These are phyloP conservation scores for Sugiyamaella pinicola DNA, from an alignment of 1,139 yeast species.

Conservation along the genomic window DNA sequence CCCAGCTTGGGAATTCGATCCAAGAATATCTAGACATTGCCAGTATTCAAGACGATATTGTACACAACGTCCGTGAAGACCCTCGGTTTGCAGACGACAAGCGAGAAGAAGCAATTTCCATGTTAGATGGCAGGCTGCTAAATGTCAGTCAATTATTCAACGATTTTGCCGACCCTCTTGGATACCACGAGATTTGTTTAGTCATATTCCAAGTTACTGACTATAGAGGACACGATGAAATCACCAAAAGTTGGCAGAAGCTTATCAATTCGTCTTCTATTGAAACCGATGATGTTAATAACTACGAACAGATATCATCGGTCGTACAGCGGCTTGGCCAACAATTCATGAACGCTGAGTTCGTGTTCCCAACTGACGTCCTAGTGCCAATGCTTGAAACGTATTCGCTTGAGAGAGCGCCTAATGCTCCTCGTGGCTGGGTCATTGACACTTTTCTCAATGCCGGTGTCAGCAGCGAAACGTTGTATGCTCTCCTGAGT, in stretches of 20 bases:
- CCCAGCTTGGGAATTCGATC: constrained; percentile 62
- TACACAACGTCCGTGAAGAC: constrained; percentile 62
- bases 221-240: constrained; percentile 45
- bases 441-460: constrained; percentile 69
- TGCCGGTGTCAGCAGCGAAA: constrained; percentile 74
- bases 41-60: constrained; percentile 79
- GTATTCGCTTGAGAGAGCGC: constrained; percentile 44
- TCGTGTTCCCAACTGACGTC: constrained; percentile 78
- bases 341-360: constrained; percentile 58
- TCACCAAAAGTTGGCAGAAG: constrained; percentile 44
- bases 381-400: constrained; percentile 58
- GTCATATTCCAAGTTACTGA: constrained; percentile 81
- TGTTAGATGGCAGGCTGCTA: constrained; percentile 65
- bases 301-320: constrained; percentile 43
- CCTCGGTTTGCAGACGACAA: constrained; percentile 53
- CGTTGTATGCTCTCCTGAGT: constrained; percentile 65
- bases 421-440: constrained; percentile 54
- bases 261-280: constrained; percentile 36
- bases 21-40: constrained; percentile 88
- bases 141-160: constrained; percentile 81
- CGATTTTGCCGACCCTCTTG: constrained; percentile 83
- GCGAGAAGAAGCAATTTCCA: constrained; percentile 50
- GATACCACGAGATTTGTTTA: constrained; percentile 81
- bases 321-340: constrained; percentile 53
- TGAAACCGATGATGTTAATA: constrained; percentile 39